Percentiles rank a stretch among this genome's conserved stretches.
phyloP scores from a whole-genome alignment of 1,284 basidiomycete genomes.

The Schizopora paradoxa region DNA sequence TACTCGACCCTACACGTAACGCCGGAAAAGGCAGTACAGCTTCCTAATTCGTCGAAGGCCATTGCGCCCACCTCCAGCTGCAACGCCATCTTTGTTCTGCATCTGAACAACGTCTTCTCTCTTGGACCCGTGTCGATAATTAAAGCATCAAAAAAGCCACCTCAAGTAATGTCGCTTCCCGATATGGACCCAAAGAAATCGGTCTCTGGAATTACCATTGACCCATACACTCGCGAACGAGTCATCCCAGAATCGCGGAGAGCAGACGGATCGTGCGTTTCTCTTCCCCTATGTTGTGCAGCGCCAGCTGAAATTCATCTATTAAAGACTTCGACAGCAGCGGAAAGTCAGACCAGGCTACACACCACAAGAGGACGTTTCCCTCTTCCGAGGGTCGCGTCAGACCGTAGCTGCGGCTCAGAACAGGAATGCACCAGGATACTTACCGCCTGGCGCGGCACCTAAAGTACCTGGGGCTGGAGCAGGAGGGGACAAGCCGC shows the following conservation, averaged over 20 bases:
- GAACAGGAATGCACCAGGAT: constrained; percentile 41
- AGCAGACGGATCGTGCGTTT: constrained; percentile 83
- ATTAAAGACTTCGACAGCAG: constrained; percentile 77
- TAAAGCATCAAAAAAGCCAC: neutral
- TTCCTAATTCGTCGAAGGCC: too few species aligned
- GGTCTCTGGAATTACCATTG: constrained; percentile 75
- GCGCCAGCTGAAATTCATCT: constrained; percentile 12
- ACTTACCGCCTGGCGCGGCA: constrained; percentile 25
- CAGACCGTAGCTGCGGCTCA: constrained; percentile 68
- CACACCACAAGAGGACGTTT: constrained; percentile 91
- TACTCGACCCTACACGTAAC: too few species aligned
- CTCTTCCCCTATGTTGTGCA: constrained; percentile 6
- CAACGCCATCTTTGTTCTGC: too few species aligned
- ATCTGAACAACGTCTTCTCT: too few species aligned
- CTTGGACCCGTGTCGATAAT: too few species aligned
- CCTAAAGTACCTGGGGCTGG: constrained; percentile 18
- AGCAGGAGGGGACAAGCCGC: constrained; percentile 22
- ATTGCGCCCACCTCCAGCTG: too few species aligned
- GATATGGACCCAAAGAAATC: constrained; percentile 67
- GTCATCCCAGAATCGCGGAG: constrained; percentile 83
- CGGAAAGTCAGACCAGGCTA: constrained; percentile 89
- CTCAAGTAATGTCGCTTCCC: constrained; percentile 62
- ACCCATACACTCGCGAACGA: constrained; percentile 79
- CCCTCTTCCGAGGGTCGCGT: constrained; percentile 72
- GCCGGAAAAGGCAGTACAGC: too few species aligned